A percentile compares a stretch with the other conserved stretches of the same genome.
Evolutionary conservation across 345 rosid genomes (phyloP).

Genomic region (Camelina neglecta): DNA sequence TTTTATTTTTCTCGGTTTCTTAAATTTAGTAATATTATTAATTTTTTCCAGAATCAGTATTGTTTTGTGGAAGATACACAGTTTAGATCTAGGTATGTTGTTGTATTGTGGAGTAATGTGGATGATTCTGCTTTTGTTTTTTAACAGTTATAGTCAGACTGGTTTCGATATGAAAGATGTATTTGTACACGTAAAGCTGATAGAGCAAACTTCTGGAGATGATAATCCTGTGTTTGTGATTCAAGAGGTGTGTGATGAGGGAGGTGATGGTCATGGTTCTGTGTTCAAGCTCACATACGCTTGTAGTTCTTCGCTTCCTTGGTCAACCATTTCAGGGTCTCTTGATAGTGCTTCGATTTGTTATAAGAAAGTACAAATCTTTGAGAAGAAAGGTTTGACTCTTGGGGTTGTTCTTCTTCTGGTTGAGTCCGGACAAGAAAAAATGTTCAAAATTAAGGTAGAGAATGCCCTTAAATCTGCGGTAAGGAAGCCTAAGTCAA

Average conservation of each 20-base stretch:
- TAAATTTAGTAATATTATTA: background rate
- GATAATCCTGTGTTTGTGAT: conserved; percentile 73
- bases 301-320: conserved; percentile 68
- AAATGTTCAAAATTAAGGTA: conserved; percentile 55
- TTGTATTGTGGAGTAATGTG: conserved; percentile 5
- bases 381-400: conserved; percentile 94
- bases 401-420: conserved; percentile 71
- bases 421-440: conserved; percentile 69
- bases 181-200: conserved; percentile 81
- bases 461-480: conserved; percentile 79
- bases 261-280: conserved; percentile 49
- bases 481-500: conserved; percentile 65
- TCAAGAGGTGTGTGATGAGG: conserved; percentile 70
- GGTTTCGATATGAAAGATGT: conserved; percentile 95
- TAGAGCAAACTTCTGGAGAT: conserved; percentile 80
- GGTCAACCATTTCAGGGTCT: conserved; percentile 79
- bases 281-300: conserved; percentile 78
- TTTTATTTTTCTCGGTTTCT: conserved; percentile 22
- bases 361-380: conserved; percentile 87
- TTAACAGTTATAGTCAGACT: conserved; percentile 81
- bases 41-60: background rate
- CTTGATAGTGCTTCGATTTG: conserved; percentile 74
- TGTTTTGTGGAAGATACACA: background rate
- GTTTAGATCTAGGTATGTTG: conserved; percentile 10
- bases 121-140: conserved; percentile 2